Base-by-base conservation (phyloP, 345 rosid species). In the Microthlaspi erraticum region DNA sequence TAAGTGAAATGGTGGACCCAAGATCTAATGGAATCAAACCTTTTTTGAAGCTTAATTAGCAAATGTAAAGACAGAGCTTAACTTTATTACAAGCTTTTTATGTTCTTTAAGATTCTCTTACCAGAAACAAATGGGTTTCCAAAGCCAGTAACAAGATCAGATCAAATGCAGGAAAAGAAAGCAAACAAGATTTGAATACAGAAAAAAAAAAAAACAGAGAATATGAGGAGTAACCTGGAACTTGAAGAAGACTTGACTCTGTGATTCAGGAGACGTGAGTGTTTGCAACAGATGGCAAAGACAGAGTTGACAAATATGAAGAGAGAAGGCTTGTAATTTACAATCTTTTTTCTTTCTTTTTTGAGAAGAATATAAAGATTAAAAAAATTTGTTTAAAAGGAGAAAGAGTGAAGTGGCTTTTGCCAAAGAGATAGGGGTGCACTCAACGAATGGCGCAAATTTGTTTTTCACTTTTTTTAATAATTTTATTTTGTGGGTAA, bases 361-460 rank as follows among this genome's bases (percentile, higher is more conserved):
- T 23, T 23, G 1, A 23, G 44, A 33, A 46, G 29, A 33, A 56
- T 6, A 32, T 32, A 10, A 53, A 23, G 37, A 33, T 20, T 37
- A 31, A 16, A 49, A 11, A 2, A 36, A 36, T 8, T 33, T 1
- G 29, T 43, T 1, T 64, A 19, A 43, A 32, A 9, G 20, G 31
- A 36, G 49, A 42, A 8, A 41, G 38, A 32, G 46, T 77, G 70
- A 75, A 44, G 31, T 83, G 90, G 85, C 91, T 76, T 84, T 86
- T 90, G 73, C 84, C 64, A 11, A 75, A 67, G 51, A 81, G 93
- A 90, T 88, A 90, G 96, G 98, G 98, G 87, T 85, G 77, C 14
- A 46, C 45, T 66, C 52, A 71, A 64, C 77, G 92, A 71, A 96
- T 83, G 97, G 96, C 53, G 78, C 82, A 83, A 76, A 86, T 36